Base-by-base conservation (phyloP, 192 early-diverging fungal genomes). In the Coemansia sp. region DNA sequence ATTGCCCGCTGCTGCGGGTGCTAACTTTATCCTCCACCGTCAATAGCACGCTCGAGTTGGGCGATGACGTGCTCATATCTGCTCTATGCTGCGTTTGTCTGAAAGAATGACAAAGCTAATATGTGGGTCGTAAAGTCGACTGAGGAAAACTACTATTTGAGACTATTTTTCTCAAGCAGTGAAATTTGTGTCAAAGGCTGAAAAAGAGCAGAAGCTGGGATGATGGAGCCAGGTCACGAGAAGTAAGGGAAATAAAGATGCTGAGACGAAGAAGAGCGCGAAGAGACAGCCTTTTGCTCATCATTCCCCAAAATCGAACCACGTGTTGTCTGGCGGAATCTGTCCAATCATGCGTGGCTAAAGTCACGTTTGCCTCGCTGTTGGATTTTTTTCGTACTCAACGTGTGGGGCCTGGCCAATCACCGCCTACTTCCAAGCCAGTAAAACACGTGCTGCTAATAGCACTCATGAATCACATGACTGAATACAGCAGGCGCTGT, bases 11-110 rank as follows among this genome's bases (percentile, higher is more conserved):
- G 31, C 54, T 24, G 4, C 51, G 15, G 48, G 52, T 2, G 44
- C 31, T n/a, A 4, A 12, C 54, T 48, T 65, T 68, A 21, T 79
- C 70, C 24, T 79, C 70, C 1, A 79, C 64, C 11, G 70, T 54
- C 11, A 79, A 47, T n/a, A 79, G 47, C 3, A 79, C 76, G 61
- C 65, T 73, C 37, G 62, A 54, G 36, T 50, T 56, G 6, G 56
- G 57, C 24, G 60, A 60, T 31, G 56, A 48, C 14, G 40, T 53
- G 44, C 63, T 61, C 63, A 66, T 71, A 12, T 9, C 52, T 40
- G 8, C 7, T 15, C n/a, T 57, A 9, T 48, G 12, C 15, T 17
- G 18, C 18, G 40, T 12, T n/a, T 12, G 40, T 44, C 14, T 14
- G 15, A 44, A 44, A 44, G 11, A 44, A 44, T 44, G 15, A n/a